phyloP scores from a whole-genome alignment of 257 asterid genomes.

The Solanum chaucha region DNA sequence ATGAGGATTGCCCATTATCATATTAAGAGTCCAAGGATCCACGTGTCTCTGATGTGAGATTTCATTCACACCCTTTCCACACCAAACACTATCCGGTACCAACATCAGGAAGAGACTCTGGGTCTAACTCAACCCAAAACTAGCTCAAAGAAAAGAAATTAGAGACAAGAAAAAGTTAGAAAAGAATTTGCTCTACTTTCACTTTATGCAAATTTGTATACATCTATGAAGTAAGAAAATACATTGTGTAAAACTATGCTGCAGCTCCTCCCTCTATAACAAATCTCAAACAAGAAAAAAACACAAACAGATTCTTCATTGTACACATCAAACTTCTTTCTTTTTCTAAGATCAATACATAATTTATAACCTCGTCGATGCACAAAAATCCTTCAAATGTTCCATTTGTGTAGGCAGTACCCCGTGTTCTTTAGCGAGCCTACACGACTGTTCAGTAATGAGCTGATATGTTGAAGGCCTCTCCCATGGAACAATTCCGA shows the following conservation, averaged over 20 bases:
- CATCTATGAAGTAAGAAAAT: not conserved
- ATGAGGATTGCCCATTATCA: not conserved
- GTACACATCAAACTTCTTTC: not conserved
- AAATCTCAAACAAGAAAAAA: not conserved
- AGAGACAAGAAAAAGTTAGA: too few species aligned
- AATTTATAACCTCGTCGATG: constrained; percentile 1
- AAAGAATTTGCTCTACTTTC: not conserved
- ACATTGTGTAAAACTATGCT: not conserved
- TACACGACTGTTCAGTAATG: constrained; percentile 77
- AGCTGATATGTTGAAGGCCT: constrained; percentile 50
- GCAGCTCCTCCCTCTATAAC: not conserved
- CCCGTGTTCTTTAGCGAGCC: constrained; percentile 76
- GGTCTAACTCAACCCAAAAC: not conserved
- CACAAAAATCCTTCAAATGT: constrained; percentile 57
- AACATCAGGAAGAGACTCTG: not conserved
- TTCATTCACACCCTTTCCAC: too few species aligned
- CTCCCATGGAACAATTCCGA: constrained; percentile 84
- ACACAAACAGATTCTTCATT: not conserved
- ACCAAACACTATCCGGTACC: not conserved
- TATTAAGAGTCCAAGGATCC: too few species aligned
- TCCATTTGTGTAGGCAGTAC: constrained; percentile 64
- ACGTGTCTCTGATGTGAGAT: too few species aligned
- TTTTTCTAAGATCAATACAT: not conserved
- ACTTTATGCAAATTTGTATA: not conserved
- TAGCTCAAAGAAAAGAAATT: not conserved